A percentile compares a stretch with the other conserved stretches of the same genome.
These are phyloP conservation scores for Triticum turgidum DNA, from an alignment of 176 grass and related monocot genomes.

Conservation along the genomic window DNA sequence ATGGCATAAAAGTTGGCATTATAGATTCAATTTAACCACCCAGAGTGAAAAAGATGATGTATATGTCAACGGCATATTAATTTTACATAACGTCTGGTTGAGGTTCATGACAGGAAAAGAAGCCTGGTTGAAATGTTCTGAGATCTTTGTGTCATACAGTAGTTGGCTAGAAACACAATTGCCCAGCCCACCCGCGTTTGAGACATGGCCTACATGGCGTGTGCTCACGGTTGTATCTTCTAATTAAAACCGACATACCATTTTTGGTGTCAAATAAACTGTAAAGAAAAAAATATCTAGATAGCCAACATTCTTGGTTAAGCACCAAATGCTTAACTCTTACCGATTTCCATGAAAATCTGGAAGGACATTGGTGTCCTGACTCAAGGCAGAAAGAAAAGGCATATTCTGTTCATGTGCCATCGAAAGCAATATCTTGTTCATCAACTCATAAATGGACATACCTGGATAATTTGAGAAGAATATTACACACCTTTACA, in stretches of 20 bases:
- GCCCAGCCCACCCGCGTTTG: no score
- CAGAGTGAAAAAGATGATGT: background rate
- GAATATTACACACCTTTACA: slow-evolving; percentile 9
- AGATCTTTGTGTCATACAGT: background rate
- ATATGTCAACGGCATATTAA: background rate
- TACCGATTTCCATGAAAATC: slow-evolving; percentile 97
- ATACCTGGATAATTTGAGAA: slow-evolving; percentile 50
- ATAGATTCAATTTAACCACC: background rate
- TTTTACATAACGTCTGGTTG: background rate
- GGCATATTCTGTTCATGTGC: slow-evolving; percentile 52
- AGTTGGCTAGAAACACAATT: no score
- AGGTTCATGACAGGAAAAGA: background rate
- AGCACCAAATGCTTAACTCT: slow-evolving; percentile 1
- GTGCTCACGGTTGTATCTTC: background rate
- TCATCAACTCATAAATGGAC: slow-evolving; percentile 79
- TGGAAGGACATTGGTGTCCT: slow-evolving; percentile 77
- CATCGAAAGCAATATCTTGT: slow-evolving; percentile 81
- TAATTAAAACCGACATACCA: background rate
- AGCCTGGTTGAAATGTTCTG: background rate
- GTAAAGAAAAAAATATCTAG: background rate
- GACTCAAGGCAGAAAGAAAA: slow-evolving; percentile 78
- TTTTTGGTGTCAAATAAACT: background rate
- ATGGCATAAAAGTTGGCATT: background rate
- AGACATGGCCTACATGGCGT: background rate
- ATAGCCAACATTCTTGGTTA: background rate